Conservation (phyloP, 257 asterid genomes). For the Cynanchum wilfordii region DNA sequence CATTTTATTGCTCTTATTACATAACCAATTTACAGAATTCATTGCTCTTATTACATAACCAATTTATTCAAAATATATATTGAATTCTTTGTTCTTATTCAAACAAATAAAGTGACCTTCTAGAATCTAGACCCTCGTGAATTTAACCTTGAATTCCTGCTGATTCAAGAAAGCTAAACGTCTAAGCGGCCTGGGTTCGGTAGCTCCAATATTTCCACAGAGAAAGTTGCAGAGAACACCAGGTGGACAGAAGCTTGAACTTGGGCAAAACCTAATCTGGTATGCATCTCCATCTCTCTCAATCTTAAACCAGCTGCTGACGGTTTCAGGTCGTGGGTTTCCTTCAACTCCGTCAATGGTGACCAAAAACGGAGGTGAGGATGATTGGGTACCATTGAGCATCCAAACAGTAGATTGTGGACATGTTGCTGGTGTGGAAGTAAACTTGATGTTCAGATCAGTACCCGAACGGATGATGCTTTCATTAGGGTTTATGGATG, state of each 20-base stretch:
- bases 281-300: background rate
- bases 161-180: background rate
- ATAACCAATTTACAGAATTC: background rate
- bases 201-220: background rate
- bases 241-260: background rate
- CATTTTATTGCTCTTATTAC: too few species aligned
- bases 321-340: background rate
- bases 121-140: background rate
- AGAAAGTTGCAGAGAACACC: background rate
- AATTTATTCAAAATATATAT: background rate
- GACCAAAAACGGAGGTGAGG: background rate
- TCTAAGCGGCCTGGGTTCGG: too few species aligned
- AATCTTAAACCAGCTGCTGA: constrained; percentile 5
- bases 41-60: background rate
- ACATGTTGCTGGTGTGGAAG: background rate
- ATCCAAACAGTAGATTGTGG: constrained; percentile 2
- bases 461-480: background rate
- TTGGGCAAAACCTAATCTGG: background rate
- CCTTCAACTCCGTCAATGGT: constrained; percentile 8
- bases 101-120: background rate
- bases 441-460: constrained; percentile 6
- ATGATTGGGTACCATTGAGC: background rate
- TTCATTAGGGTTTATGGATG: background rate
- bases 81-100: background rate
- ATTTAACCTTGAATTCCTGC: background rate